Evolutionary conservation across 768 basidiomycete species (phyloP).

Genomic region (Naganishia vishniacii): DNA sequence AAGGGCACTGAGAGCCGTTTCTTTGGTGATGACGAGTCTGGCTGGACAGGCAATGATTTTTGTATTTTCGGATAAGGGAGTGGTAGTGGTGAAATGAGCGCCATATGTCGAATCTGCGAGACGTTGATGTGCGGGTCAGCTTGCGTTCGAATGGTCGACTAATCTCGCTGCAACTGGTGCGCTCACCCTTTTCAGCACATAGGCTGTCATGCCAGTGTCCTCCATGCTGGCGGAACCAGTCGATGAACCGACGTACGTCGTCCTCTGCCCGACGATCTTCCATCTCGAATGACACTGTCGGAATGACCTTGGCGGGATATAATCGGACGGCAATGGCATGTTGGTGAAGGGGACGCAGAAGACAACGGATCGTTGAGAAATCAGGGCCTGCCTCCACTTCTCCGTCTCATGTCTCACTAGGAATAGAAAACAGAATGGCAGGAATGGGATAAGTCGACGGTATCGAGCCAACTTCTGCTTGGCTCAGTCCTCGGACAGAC

Average conservation of each 20-base stretch:
- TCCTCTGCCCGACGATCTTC: too few species aligned
- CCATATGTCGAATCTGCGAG: slow-evolving; percentile 7
- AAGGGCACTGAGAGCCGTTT: neutral
- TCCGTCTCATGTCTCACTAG: too few species aligned
- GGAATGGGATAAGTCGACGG: too few species aligned
- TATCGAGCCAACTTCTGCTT: too few species aligned
- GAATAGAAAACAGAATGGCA: too few species aligned
- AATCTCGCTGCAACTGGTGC: neutral
- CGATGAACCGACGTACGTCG: slow-evolving; percentile 7
- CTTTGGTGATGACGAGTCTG: neutral
- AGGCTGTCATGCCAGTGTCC: slow-evolving; percentile 16
- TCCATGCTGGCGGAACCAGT: slow-evolving; percentile 14
- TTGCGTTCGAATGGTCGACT: neutral
- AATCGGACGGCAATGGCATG: too few species aligned
- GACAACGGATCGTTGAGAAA: too few species aligned
- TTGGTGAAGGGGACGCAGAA: too few species aligned
- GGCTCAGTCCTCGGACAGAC: too few species aligned
- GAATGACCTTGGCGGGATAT: too few species aligned
- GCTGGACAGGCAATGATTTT: slow-evolving; percentile 12
- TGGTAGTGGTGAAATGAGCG: neutral
- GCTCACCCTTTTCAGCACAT: neutral
- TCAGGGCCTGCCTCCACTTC: too few species aligned
- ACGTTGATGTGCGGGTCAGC: neutral
- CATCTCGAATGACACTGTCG: too few species aligned
- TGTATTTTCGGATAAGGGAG: neutral